These are phyloP conservation scores for Blastocystis sp. DNA, from an alignment of 352 stramenopile genomes.

Conservation along the genomic window DNA sequence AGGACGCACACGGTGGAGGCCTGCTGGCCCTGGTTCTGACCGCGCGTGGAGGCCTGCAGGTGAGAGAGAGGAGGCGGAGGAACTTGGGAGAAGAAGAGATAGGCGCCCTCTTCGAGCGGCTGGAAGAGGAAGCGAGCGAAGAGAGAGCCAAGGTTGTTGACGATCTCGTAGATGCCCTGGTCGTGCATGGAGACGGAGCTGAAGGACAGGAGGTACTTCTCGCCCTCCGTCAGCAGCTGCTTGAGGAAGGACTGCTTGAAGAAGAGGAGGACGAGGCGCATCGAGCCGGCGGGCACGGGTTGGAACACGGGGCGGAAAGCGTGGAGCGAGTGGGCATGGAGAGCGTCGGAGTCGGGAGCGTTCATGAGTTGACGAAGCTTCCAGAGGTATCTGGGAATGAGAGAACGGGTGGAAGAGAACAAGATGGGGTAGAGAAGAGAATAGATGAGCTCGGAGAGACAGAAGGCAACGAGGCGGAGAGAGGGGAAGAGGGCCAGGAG, in stretches of 20 bases:
- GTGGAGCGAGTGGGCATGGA: background rate
- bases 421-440: constrained; percentile 19
- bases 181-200: constrained; percentile 64
- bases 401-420: background rate
- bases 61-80: background rate
- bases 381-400: background rate
- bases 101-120: constrained; percentile 62
- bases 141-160: constrained; percentile 67
- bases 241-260: constrained; percentile 58
- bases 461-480: constrained; percentile 29
- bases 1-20: constrained; percentile 10
- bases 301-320: constrained; percentile 39
- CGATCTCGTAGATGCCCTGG: constrained; percentile 63
- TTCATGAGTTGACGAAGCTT: background rate
- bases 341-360: background rate
- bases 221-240: constrained; percentile 59
- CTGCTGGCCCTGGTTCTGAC: background rate
- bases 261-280: constrained; percentile 24
- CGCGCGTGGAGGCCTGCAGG: constrained; percentile 1
- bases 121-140: constrained; percentile 68
- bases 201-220: constrained; percentile 44
- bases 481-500: constrained; percentile 37
- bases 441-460: constrained; percentile 38
- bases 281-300: background rate
- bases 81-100: constrained; percentile 63